Base-by-base conservation (phyloP, 441 rosid genomes). In the Macaranga tanarius region DNA sequence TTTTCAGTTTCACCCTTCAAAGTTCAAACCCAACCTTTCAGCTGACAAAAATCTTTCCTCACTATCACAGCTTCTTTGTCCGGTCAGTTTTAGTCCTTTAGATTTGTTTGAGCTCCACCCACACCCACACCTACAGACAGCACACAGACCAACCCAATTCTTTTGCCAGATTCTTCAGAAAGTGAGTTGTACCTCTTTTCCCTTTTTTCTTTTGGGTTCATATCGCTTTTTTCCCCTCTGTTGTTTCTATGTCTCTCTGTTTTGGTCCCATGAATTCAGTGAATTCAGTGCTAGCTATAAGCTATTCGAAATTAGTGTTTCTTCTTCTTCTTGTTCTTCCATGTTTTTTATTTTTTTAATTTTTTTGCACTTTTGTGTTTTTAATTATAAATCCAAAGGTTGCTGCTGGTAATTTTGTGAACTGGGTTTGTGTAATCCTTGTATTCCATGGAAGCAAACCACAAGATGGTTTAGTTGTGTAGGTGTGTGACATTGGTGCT, bases 161-260 rank as follows among this genome's bases (percentile, higher is more conserved):
- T 56, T 56, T 42, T n/a, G 25, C 60, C 13, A 15, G 22, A 22
- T 2, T 69, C 52, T 69, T 26, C 31, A 11, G 3, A 34, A 10
- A 69, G 63, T 40, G 61, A 69, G 72, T 69, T 5, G 12, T 13
- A 45, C 40, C 25, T 19, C 62, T 59, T 26, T 23, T 0, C 50
- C 2, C 19, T 17, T 5, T 10, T 22, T 7, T 22, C 79, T 82
- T 73, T 69, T 51, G 51, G 45, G 47, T 42, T 42, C 47, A 42
- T 42, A 10, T 42, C 10, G 1, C 23, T n/a, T 44, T 63, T 2
- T 64, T 0, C 10, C 42, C 4, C 11, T 56, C 12, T 56, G 10
- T 56, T 9, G 11, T 20, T 55, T 55, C 15, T 22, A 4, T 25
- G 22, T 55, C 26, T 6, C 0, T 16, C 6, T 17, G 20, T 52